Evolutionary conservation across 148 eudicot species (phyloP).

Genomic region (Rhododendron kiyosumense): DNA sequence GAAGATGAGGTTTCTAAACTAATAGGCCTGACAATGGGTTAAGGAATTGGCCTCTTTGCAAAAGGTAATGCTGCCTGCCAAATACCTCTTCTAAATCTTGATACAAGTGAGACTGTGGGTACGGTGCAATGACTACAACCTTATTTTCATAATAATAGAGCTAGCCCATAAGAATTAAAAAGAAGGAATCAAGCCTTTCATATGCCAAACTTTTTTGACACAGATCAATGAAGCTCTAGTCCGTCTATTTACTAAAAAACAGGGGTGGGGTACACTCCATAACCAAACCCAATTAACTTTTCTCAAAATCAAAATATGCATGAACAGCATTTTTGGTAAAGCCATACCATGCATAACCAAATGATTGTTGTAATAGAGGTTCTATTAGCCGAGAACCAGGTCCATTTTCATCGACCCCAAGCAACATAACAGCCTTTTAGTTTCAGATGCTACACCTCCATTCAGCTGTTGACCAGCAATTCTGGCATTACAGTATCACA

Average conservation of each 20-base stretch:
- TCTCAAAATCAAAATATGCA: not conserved
- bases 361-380: not conserved
- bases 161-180: too few relatives aligned
- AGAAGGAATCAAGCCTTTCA: not conserved
- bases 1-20: not conserved
- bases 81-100: not conserved
- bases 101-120: not conserved
- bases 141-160: not conserved
- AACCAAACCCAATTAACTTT: not conserved
- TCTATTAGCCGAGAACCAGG: not conserved
- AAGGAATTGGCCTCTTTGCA: not conserved
- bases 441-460: conserved; percentile 6
- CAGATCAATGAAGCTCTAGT: too few relatives aligned
- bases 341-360: not conserved
- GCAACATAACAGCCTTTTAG: not conserved
- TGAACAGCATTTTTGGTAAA: not conserved
- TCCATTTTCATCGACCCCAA: not conserved
- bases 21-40: not conserved
- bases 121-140: not conserved
- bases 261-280: not conserved
- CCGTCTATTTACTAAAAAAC: not conserved
- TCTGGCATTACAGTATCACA: not conserved
- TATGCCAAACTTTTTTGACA: not conserved
- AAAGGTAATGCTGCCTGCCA: not conserved
- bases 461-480: not conserved